Evolutionary conservation across 2,329 filamentous ascomycete species (phyloP).

Genomic region (Lecanicillium sp.): DNA sequence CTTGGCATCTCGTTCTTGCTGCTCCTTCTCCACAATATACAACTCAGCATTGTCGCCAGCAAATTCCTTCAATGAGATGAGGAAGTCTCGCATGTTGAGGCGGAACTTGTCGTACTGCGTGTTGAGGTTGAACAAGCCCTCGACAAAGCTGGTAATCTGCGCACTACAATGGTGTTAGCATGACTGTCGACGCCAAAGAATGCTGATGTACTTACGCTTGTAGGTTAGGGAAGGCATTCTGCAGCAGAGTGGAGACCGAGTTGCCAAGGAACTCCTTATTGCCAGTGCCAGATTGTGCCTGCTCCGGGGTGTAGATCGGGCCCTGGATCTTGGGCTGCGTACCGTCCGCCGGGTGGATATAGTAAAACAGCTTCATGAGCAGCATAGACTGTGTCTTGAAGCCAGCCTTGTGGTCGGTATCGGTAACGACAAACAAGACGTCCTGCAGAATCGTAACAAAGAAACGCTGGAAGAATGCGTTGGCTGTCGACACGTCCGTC

Average conservation of each 20-base stretch:
- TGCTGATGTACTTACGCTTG: slow-evolving; percentile 58
- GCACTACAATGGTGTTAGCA: slow-evolving; percentile 45
- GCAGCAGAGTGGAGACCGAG: slow-evolving; percentile 77
- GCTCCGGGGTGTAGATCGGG: slow-evolving; percentile 79
- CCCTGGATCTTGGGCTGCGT: slow-evolving; percentile 78
- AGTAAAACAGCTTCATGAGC: slow-evolving; percentile 91
- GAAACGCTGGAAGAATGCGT: slow-evolving; percentile 96
- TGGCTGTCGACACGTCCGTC: slow-evolving; percentile 76
- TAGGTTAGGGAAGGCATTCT: slow-evolving; percentile 88
- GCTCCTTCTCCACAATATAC: slow-evolving; percentile 89
- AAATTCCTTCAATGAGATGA: slow-evolving; percentile 96
- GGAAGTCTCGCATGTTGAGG: slow-evolving; percentile 88
- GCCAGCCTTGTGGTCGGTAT: slow-evolving; percentile 96
- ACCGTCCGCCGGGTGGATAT: slow-evolving; percentile 67
- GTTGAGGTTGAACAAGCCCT: slow-evolving; percentile 81
- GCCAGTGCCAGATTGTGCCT: slow-evolving; percentile 72
- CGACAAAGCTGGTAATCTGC: slow-evolving; percentile 86
- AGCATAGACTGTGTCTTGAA: slow-evolving; percentile 98
- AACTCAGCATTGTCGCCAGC: slow-evolving; percentile 91
- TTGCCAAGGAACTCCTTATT: slow-evolving; percentile 88
- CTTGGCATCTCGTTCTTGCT: slow-evolving; percentile 78
- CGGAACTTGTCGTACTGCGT: slow-evolving; percentile 92
- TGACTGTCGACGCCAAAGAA: not conserved
- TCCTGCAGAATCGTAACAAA: slow-evolving; percentile 94
- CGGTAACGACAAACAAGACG: slow-evolving; percentile 95